Percentiles rank a stretch among this genome's conserved stretches.
Conservation (phyloP, 2,329 filamentous ascomycete species). For the Fusarium oligoseptatum region DNA sequence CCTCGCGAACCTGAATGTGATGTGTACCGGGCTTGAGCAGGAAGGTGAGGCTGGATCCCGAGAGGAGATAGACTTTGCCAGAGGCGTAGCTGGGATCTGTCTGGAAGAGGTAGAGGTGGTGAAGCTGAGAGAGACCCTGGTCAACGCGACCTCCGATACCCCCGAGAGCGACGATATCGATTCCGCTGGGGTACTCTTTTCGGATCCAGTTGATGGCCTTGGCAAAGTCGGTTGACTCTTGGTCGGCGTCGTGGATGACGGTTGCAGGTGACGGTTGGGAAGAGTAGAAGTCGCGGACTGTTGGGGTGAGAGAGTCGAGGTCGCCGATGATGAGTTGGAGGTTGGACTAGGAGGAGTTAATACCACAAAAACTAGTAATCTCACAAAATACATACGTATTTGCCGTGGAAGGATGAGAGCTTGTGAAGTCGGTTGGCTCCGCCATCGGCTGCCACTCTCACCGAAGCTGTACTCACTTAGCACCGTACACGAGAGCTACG, state of each 20-base stretch:
- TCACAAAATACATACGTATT: conserved; percentile 55
- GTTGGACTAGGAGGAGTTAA: conserved; percentile 59
- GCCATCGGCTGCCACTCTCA: conserved; percentile 88
- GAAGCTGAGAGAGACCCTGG: conserved; percentile 89
- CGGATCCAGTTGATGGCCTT: conserved; percentile 80
- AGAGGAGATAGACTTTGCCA: conserved; percentile 82
- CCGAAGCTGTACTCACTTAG: conserved; percentile 63
- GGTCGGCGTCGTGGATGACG: conserved; percentile 80
- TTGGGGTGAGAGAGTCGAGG: conserved; percentile 81
- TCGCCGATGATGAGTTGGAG: conserved; percentile 87
- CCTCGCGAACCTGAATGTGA: conserved; percentile 72
- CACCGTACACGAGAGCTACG: conserved; percentile 1
- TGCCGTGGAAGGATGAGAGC: conserved; percentile 57
- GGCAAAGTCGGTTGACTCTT: conserved; percentile 91
- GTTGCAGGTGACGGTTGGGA: conserved; percentile 62
- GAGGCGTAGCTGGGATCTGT: conserved; percentile 60
- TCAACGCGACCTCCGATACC: conserved; percentile 92
- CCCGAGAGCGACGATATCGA: conserved; percentile 84
- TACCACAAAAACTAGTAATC: neutral
- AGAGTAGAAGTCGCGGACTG: conserved; percentile 76
- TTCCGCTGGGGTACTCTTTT: conserved; percentile 46
- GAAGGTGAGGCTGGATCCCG: conserved; percentile 85
- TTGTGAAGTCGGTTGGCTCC: conserved; percentile 83
- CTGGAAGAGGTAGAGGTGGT: conserved; percentile 81
- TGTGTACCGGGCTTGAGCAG: conserved; percentile 79